These are phyloP conservation scores for Hypseocharis bilobata DNA, from an alignment of 441 rosid species.

Conservation along the genomic window DNA sequence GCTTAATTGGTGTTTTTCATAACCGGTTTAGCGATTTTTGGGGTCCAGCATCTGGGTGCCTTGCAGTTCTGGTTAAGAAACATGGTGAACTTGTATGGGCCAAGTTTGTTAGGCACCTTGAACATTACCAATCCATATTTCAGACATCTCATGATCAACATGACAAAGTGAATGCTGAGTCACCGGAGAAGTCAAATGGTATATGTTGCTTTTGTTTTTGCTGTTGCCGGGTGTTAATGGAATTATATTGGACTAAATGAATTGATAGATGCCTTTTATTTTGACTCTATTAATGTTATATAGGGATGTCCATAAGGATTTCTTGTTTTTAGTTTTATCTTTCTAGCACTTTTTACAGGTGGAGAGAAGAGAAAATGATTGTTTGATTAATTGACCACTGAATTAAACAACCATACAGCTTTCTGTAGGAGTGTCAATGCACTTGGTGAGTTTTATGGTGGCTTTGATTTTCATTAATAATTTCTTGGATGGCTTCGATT, in stretches of 20 bases:
- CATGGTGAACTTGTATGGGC: conserved; percentile 55
- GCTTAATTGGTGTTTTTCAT: conserved; percentile 65
- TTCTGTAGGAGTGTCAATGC: background rate
- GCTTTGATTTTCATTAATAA: background rate
- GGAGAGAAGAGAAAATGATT: background rate
- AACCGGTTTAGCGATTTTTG: conserved; percentile 59
- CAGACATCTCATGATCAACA: conserved; percentile 29
- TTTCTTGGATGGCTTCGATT: conserved; percentile 20
- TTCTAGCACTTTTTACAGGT: background rate
- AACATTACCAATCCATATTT: conserved; percentile 37
- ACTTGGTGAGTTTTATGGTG: background rate
- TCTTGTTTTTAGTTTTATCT: background rate
- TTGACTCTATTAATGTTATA: conserved; percentile 7
- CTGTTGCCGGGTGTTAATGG: no score
- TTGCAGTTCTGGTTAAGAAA: conserved; percentile 50
- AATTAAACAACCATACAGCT: background rate
- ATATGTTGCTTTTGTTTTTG: conserved; percentile 19
- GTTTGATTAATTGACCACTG: background rate
- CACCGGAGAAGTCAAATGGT: conserved; percentile 42
- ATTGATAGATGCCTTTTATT: background rate
- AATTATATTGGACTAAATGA: no score
- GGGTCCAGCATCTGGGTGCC: conserved; percentile 69
- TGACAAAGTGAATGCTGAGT: conserved; percentile 28
- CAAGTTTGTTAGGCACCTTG: conserved; percentile 45
- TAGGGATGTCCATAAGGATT: background rate